A percentile compares a stretch with the other conserved stretches of the same genome.
phyloP scores from a whole-genome alignment of 2,329 filamentous ascomycete species.

The Ramularia endophylla region DNA sequence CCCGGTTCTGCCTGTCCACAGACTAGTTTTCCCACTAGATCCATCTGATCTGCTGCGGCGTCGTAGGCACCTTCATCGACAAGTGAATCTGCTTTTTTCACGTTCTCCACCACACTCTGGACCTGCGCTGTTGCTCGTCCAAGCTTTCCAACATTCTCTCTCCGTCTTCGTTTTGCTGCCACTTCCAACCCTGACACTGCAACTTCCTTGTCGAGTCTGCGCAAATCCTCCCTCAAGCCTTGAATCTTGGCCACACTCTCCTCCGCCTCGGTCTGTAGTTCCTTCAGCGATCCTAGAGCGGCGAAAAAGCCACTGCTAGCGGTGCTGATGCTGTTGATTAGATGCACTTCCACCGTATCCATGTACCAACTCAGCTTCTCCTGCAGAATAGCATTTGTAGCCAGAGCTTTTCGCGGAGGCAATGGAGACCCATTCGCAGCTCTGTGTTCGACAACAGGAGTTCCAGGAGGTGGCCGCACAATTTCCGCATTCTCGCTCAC shows the following conservation, averaged over 20 bases:
- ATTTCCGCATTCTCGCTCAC: conserved; percentile 95
- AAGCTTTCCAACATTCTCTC: conserved; percentile 78
- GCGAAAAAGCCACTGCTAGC: conserved; percentile 96
- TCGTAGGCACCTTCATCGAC: conserved; percentile 83
- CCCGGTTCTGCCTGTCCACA: conserved; percentile 57
- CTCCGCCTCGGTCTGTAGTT: conserved; percentile 85
- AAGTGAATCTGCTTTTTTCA: conserved; percentile 69
- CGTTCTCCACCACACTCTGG: conserved; percentile 66
- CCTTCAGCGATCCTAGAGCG: conserved; percentile 80
- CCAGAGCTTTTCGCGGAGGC: conserved; percentile 69
- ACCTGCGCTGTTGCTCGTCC: conserved; percentile 80
- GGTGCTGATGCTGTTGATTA: conserved; percentile 93
- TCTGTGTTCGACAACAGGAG: conserved; percentile 37
- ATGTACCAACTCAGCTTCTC: conserved; percentile 99
- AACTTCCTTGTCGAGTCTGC: conserved; percentile 78
- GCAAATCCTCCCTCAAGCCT: conserved; percentile 68
- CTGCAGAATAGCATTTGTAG: conserved; percentile 94
- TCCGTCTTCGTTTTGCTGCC: conserved; percentile 71
- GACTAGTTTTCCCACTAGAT: conserved; percentile 72
- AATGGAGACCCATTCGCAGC: conserved; percentile 51
- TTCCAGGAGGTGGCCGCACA: conserved; percentile 60
- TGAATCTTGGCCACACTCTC: conserved; percentile 87
- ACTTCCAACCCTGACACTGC: conserved; percentile 79
- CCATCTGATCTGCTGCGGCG: conserved; percentile 69
- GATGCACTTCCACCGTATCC: conserved; percentile 96